A percentile compares a stretch with the other conserved stretches of the same genome.
Conservation (phyloP, 768 basidiomycete species). For the Sarcodon sp. region DNA sequence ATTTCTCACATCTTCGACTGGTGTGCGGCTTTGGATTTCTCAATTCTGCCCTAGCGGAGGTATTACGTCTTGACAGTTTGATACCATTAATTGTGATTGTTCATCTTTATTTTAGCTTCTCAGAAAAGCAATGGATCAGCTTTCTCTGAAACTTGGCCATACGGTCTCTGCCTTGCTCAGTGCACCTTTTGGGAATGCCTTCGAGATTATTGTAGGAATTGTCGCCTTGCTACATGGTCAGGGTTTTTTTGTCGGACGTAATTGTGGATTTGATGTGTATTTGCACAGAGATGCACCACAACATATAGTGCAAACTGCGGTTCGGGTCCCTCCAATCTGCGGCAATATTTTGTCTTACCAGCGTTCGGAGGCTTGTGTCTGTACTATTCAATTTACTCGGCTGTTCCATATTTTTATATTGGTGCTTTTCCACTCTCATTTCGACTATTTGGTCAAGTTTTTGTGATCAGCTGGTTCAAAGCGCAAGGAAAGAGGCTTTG, state of each 20-base stretch:
- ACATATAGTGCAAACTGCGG: slow-evolving; percentile 92
- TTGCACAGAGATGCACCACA: no score
- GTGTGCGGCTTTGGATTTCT: slow-evolving; percentile 67
- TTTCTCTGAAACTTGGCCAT: slow-evolving; percentile 67
- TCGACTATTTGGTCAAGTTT: no score
- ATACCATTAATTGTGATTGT: no score
- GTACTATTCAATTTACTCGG: slow-evolving; percentile 87
- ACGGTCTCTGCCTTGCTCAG: slow-evolving; percentile 82
- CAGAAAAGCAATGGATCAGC: slow-evolving; percentile 73
- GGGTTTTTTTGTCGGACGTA: no score
- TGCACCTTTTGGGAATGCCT: slow-evolving; percentile 74
- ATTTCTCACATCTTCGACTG: slow-evolving; percentile 52
- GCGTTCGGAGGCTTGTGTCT: slow-evolving; percentile 69
- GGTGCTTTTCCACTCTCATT: no score
- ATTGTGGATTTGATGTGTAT: neutral
- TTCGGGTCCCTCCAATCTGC: slow-evolving; percentile 17
- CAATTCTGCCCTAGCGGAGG: slow-evolving; percentile 86
- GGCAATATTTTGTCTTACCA: neutral
- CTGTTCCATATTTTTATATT: slow-evolving; percentile 85
- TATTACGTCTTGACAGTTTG: slow-evolving; percentile 10
- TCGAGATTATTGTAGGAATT: slow-evolving; percentile 84
- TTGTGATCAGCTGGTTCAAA: slow-evolving; percentile 32
- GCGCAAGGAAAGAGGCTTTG: slow-evolving; percentile 58
- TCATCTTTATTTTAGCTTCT: slow-evolving; percentile 39
- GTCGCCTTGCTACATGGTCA: slow-evolving; percentile 71